Base-by-base conservation (phyloP, 1,139 yeast species). In the Blastobotrys buckinghamii region DNA sequence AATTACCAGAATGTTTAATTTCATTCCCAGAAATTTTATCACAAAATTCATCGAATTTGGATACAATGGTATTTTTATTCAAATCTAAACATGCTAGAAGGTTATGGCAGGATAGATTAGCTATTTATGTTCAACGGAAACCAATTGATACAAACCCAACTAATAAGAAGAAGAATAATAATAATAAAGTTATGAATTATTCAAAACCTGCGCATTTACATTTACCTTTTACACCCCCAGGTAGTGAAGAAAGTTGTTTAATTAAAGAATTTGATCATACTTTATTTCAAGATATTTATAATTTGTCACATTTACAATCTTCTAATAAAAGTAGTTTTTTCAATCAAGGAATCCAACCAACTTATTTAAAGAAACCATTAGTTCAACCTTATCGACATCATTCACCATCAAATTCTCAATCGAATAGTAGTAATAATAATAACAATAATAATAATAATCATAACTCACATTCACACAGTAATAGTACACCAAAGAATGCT, bases 81-180 rank as follows among this genome's bases (percentile, higher is more conserved):
- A 39, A 37, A 22, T 34, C 48, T 5, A 22, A 36, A 7, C 29
- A 16, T 4, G 42, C 36, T 10, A 40, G 53, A 32, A 15, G 50
- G 13, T 33, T 50, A 9, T 50, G 53, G 53, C 44, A 47, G 24
- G 53, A 50, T 40, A 34, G 50, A 19, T 20, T 50, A 7, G 48
- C 41, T 5, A 44, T 52, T 40, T 47, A 35, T 22, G 45, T 50
- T 6, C 45, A 42, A n/a, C 27, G 41, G 34, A 45, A 27, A 15
- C 48, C 51, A 8, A 40, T 45, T 16, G 50, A 48, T 35, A 48
- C 50, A 10, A 10, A 29, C 16, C 3, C 32, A 10, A 5, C 6
- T 22, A 22, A n/a, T n/a, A n/a, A n/a, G n/a, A n/a, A n/a, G n/a
- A n/a, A n/a, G n/a, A n/a, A n/a, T n/a, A 15, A 20, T 20, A 12